Percentiles rank a stretch among this genome's conserved stretches.
Conservation (phyloP, 2,329 filamentous ascomycete genomes). For the Shiraia sp. region DNA sequence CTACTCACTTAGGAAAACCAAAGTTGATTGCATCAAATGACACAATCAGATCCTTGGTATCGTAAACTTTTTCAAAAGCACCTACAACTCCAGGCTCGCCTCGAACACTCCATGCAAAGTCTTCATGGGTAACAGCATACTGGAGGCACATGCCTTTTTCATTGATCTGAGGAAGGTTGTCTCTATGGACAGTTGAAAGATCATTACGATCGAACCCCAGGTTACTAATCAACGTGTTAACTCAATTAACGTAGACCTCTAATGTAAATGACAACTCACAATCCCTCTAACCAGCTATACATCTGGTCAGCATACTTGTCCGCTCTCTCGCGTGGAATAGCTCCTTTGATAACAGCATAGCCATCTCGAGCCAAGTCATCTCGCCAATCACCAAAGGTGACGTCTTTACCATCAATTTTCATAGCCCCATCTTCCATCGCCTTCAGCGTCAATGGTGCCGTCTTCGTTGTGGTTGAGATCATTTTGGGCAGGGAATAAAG, state of each 20-base stretch:
- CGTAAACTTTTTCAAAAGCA: slow-evolving; percentile 42
- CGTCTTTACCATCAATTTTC: slow-evolving; percentile 23
- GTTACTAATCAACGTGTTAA: slow-evolving; percentile 4
- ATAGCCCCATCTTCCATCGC: slow-evolving; percentile 8
- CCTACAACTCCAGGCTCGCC: slow-evolving; percentile 46
- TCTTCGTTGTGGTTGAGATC: slow-evolving; percentile 18
- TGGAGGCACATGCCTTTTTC: slow-evolving; percentile 26
- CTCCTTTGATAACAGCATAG: slow-evolving; percentile 53
- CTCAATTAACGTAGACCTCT: too few species aligned
- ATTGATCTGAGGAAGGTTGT: slow-evolving; percentile 22
- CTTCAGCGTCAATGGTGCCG: slow-evolving; percentile 11
- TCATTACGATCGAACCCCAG: slow-evolving; percentile 28
- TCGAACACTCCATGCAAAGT: slow-evolving; percentile 48
- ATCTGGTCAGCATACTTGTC: slow-evolving; percentile 37
- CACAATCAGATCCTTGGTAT: slow-evolving; percentile 42
- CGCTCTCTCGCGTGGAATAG: slow-evolving; percentile 49
- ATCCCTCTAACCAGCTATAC: slow-evolving; percentile 38
- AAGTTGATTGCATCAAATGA: slow-evolving; percentile 47
- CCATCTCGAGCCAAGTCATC: slow-evolving; percentile 47
- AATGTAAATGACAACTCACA: too few species aligned
- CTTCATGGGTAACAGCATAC: slow-evolving; percentile 47
- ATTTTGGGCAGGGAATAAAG: slow-evolving; percentile 3
- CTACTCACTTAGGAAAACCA: slow-evolving; percentile 32
- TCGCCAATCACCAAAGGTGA: slow-evolving; percentile 38
- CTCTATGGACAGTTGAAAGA: slow-evolving; percentile 20